These are phyloP conservation scores for Lepidium africanum DNA, from an alignment of 345 rosid species.

Conservation along the genomic window DNA sequence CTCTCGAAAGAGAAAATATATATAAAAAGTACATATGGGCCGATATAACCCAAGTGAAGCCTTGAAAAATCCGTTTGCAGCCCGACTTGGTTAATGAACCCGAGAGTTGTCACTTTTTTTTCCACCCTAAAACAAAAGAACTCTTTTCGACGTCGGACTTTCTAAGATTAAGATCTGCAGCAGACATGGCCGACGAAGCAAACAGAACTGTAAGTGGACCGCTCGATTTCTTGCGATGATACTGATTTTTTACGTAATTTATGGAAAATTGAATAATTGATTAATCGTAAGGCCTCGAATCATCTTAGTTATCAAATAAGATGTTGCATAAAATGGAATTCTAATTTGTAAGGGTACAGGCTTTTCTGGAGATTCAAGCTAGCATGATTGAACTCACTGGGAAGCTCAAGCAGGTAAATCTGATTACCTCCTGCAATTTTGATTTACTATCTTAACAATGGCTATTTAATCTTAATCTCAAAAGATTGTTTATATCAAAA, in stretches of 20 bases:
- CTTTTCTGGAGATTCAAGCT: conserved; percentile 49
- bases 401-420: conserved; percentile 44
- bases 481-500: not conserved
- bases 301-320: not conserved
- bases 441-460: not conserved
- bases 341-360: conserved; percentile 17
- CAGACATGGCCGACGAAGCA: conserved; percentile 31
- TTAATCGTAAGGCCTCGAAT: not conserved
- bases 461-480: not conserved
- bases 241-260: not conserved
- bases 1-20: no score
- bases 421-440: not conserved
- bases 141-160: not conserved
- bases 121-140: conserved; percentile 3
- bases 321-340: not conserved
- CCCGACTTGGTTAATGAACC: not conserved
- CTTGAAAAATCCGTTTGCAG: not conserved
- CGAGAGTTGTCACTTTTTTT: not conserved
- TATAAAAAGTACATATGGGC: not conserved
- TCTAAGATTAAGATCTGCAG: conserved; percentile 16
- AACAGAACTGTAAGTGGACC: conserved; percentile 15
- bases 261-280: not conserved
- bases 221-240: not conserved
- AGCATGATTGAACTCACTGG: conserved; percentile 50
- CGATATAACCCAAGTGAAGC: not conserved